A percentile compares a stretch with the other conserved stretches of the same genome.
phyloP scores from a whole-genome alignment of 176 grass and related monocot species.

The Zea luxurians region DNA sequence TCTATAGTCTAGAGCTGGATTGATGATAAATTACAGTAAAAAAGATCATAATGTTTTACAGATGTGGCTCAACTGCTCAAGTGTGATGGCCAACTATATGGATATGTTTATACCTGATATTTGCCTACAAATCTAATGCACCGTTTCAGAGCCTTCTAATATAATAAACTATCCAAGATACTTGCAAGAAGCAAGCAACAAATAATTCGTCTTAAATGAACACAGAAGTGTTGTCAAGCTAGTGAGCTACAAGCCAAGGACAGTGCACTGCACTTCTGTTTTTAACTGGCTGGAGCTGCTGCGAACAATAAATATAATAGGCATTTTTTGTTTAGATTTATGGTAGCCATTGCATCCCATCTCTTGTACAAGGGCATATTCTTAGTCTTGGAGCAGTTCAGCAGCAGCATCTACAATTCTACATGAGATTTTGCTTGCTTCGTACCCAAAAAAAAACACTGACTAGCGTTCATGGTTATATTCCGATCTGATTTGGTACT shows the following conservation, averaged over 20 bases:
- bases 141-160: background rate
- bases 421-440: background rate
- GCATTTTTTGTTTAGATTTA: background rate
- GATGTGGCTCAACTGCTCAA: slow-evolving; percentile 2
- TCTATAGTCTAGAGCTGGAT: slow-evolving; percentile 19
- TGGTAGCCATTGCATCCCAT: background rate
- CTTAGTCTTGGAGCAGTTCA: slow-evolving; percentile 9
- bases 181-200: slow-evolving; percentile 7
- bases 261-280: background rate
- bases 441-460: background rate
- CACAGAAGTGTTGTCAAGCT: background rate
- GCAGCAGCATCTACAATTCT: background rate
- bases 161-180: background rate
- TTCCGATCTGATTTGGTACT: background rate
- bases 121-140: slow-evolving; percentile 8
- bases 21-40: background rate
- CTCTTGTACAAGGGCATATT: background rate
- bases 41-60: background rate
- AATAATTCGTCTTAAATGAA: background rate
- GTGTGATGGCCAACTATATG: background rate
- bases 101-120: background rate
- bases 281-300: background rate
- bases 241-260: background rate
- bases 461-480: background rate
- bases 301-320: background rate